Conservation (phyloP, 1,139 yeast species). For the Yamadazyma epiphylla region DNA sequence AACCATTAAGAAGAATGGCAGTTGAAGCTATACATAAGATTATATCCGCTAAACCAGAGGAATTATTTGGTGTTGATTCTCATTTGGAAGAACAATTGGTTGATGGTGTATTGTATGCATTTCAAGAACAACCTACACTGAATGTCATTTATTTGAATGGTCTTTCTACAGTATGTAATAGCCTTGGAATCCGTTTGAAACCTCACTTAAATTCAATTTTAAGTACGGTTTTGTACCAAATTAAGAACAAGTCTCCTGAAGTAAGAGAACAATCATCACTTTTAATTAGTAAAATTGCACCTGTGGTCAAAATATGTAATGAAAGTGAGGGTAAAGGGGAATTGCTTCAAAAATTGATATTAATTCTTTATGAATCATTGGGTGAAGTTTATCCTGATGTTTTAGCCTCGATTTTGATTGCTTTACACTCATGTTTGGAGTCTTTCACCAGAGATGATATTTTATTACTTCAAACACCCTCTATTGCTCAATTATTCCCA, state of each 20-base stretch:
- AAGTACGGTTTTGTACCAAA: constrained; percentile 67
- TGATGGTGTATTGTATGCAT: constrained; percentile 81
- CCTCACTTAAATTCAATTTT: constrained; percentile 77
- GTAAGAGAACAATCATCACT: constrained; percentile 87
- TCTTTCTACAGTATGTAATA: constrained; percentile 62
- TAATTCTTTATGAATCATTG: constrained; percentile 81
- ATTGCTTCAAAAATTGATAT: constrained; percentile 63
- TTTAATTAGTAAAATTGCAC: constrained; percentile 62
- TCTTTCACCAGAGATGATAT: constrained; percentile 44
- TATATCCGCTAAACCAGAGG: constrained; percentile 23
- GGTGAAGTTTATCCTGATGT: constrained; percentile 97
- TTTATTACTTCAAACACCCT: constrained; percentile 66
- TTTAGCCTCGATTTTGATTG: constrained; percentile 77
- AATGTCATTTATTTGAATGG: constrained; percentile 57
- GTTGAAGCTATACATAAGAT: constrained; percentile 56
- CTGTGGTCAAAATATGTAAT: constrained; percentile 60
- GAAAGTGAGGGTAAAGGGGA: constrained; percentile 37
- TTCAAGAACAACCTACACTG: constrained; percentile 68
- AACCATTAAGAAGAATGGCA: constrained; percentile 74
- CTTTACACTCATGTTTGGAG: constrained; percentile 49
- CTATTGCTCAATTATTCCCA: constrained; percentile 78
- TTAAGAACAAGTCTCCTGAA: constrained; percentile 69
- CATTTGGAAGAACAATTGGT: constrained; percentile 61
- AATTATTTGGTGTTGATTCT: constrained; percentile 34
- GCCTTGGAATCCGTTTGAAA: constrained; percentile 64